A percentile compares a stretch with the other conserved stretches of the same genome.
These are phyloP conservation scores for Penicillium longicatenatum DNA, from an alignment of 495 filamentous ascomycete species.

Conservation along the genomic window DNA sequence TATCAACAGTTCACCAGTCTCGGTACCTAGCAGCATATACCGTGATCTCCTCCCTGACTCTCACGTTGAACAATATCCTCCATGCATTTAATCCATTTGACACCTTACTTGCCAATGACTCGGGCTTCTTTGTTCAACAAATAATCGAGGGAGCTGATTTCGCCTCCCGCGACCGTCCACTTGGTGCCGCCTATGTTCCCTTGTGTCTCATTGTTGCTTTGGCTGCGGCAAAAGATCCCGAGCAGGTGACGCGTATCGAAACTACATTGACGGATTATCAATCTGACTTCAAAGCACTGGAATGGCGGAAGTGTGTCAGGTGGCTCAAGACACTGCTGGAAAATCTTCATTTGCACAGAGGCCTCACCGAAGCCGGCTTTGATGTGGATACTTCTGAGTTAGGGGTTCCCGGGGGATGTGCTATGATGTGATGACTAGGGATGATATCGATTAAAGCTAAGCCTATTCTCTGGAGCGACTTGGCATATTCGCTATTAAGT, in stretches of 20 bases:
- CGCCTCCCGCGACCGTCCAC: conserved; percentile 16
- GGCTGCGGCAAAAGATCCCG: conserved; percentile 10
- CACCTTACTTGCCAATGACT: conserved; percentile 16
- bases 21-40: conserved; percentile 27
- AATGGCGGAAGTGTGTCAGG: conserved; percentile 9
- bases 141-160: conserved; percentile 16
- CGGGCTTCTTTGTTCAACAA: conserved; percentile 20
- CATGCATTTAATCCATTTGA: conserved; percentile 23
- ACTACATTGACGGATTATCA: conserved; percentile 11
- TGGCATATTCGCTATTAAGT: not conserved
- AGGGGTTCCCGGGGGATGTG: not conserved
- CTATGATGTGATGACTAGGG: not conserved
- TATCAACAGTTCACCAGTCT: conserved; percentile 12
- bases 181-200: conserved; percentile 18
- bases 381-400: not conserved
- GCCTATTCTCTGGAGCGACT: not conserved
- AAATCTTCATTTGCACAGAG: not conserved
- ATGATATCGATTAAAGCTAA: not conserved
- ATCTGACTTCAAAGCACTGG: conserved; percentile 13
- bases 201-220: conserved; percentile 17
- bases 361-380: not conserved
- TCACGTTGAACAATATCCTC: conserved; percentile 36
- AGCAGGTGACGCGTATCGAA: conserved; percentile 11
- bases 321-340: conserved; percentile 12
- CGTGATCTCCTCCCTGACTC: conserved; percentile 22